Base-by-base conservation (phyloP, 768 basidiomycete genomes). In the Dentipellis sp. region DNA sequence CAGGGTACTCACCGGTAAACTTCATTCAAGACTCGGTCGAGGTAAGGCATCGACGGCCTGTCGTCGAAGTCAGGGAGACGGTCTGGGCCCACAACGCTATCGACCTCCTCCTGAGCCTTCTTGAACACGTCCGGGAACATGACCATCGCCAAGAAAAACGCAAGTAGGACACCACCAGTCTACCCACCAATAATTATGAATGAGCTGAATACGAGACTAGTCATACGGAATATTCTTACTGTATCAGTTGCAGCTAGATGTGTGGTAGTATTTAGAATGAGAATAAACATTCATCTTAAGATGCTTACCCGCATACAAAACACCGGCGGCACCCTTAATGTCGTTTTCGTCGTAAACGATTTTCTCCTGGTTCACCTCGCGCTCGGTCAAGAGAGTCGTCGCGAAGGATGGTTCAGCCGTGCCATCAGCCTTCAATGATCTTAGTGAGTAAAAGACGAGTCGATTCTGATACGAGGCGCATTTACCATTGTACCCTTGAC, bases 61-160 rank as follows among this genome's bases (percentile, higher is more conserved):
- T 65, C 64, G 0, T 39, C 58, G 12, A 61, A 56, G 0, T 38
- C 50, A 0, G 60, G 64, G n/a, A 65, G 56, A 35, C 58, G 34
- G 39, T 58, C 53, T 1, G 22, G 21, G 10, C 62, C 62, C 17
- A 65, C 34, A 39, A 63, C 60, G 10, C 36, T 23, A 19, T 65
- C 62, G 3, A 64, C 56, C 36, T 65, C 64, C 4, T 39, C 56
- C 46, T 65, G 64, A 0, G 58, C 62, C 21, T 55, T 61, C 38
- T 38, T 50, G 10, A 54, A 53, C 8, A 55, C 58, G 0, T 59
- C 64, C 1, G 62, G 62, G 42, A 57, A 60, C 11, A 65, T 51
- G 1, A 52, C 53, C 63, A 62, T 63, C 11, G 56, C 58, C 1
- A 62, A 52, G 34, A 54, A 58, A 52, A 60, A 60, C 0, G 63